Percentiles rank a stretch among this genome's conserved stretches.
phyloP scores from a whole-genome alignment of 1,284 basidiomycete species.

The Tranzscheliella williamsii region DNA sequence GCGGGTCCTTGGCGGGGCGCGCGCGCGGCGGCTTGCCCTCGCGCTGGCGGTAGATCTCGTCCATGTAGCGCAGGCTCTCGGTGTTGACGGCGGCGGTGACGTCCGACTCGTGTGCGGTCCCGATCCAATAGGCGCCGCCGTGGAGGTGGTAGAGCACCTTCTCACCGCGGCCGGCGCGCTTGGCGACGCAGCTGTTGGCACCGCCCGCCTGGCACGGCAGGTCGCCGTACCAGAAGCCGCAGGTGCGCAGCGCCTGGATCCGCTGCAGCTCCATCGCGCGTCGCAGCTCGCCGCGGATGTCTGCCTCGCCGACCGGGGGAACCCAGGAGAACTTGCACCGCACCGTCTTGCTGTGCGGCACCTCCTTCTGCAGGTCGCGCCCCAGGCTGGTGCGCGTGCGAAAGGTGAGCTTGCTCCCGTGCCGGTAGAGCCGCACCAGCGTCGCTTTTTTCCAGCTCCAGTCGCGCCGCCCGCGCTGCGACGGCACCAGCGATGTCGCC shows the following conservation, averaged over 20 bases:
- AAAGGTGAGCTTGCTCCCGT: constrained; percentile 49
- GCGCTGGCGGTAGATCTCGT: constrained; percentile 20
- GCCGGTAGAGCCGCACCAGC: constrained; percentile 45
- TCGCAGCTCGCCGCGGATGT: constrained; percentile 47
- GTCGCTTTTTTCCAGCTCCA: constrained; percentile 56
- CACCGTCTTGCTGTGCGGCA: constrained; percentile 49
- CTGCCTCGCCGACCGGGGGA: constrained; percentile 24
- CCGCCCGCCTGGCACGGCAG: too few species aligned
- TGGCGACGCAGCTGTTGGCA: constrained; percentile 23
- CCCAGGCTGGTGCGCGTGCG: constrained; percentile 47
- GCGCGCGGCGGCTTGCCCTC: neutral
- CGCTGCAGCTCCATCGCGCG: constrained; percentile 44
- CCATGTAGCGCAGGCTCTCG: constrained; percentile 37
- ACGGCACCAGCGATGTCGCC: constrained; percentile 25
- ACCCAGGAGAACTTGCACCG: constrained; percentile 51
- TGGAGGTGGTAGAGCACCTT: constrained; percentile 53
- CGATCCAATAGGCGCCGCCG: constrained; percentile 58
- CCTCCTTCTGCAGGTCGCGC: constrained; percentile 36
- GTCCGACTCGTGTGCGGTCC: constrained; percentile 49
- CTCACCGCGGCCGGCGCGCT: constrained; percentile 35
- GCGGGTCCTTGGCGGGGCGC: neutral
- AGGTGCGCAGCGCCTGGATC: constrained; percentile 26
- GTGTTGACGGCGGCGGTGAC: constrained; percentile 49
- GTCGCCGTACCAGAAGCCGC: constrained; percentile 53
- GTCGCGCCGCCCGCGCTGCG: constrained; percentile 30